These are phyloP conservation scores for Penicillium cataractarum DNA, from an alignment of 495 filamentous ascomycete genomes.

Conservation along the genomic window DNA sequence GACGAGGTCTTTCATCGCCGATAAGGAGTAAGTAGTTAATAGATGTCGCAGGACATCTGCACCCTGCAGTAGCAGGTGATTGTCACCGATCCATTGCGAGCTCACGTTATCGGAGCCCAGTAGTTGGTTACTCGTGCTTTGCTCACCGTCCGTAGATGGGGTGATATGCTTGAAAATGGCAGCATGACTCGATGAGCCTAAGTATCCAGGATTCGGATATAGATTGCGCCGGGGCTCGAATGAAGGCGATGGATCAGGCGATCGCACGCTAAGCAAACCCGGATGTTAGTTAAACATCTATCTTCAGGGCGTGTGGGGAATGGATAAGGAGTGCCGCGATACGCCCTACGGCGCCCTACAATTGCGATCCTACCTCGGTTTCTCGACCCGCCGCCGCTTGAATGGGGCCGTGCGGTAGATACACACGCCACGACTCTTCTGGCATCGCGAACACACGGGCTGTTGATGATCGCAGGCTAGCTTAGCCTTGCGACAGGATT, in stretches of 20 bases:
- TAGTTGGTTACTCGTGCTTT: slow-evolving; percentile 8
- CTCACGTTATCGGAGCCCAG: slow-evolving; percentile 13
- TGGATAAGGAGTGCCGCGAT: neutral
- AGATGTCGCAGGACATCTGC: slow-evolving; percentile 34
- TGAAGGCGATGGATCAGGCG: slow-evolving; percentile 29
- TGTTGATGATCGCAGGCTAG: slow-evolving; percentile 46
- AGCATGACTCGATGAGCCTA: slow-evolving; percentile 48
- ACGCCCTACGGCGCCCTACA: slow-evolving; percentile 13
- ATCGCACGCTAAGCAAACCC: slow-evolving; percentile 13
- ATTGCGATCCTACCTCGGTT: slow-evolving; percentile 20
- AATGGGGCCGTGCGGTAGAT: slow-evolving; percentile 47
- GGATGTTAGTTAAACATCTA: neutral
- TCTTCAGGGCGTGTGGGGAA: neutral
- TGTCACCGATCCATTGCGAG: slow-evolving; percentile 26
- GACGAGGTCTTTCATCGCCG: slow-evolving; percentile 36
- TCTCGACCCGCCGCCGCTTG: slow-evolving; percentile 34
- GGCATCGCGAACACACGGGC: slow-evolving; percentile 45
- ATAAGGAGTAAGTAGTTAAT: slow-evolving; percentile 26
- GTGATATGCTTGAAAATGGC: slow-evolving; percentile 47
- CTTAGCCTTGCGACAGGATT: slow-evolving; percentile 47
- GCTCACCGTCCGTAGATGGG: slow-evolving; percentile 23
- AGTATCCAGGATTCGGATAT: slow-evolving; percentile 49
- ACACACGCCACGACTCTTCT: slow-evolving; percentile 31
- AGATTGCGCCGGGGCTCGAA: slow-evolving; percentile 33
- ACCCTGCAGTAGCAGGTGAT: slow-evolving; percentile 30